Base-by-base conservation (phyloP, 768 basidiomycete genomes). In the Leccinum arenicola region DNA sequence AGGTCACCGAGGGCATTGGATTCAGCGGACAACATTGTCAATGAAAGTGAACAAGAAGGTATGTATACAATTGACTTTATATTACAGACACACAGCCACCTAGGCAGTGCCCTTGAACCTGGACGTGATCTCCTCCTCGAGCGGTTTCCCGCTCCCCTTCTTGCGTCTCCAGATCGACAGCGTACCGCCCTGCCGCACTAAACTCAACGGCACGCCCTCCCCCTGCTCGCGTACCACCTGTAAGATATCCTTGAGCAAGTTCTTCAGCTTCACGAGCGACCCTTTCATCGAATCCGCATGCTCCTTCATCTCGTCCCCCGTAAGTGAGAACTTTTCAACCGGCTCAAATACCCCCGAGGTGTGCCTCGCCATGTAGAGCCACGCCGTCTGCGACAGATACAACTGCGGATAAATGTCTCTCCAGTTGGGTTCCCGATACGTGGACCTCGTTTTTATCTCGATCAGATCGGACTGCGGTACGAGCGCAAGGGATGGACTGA, bases 1-100 rank as follows among this genome's bases (percentile, higher is more conserved):
- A 96, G 84, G 68, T 94, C 88, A 65, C 95, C 87, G 43, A 77
- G 64, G 45, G 73, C 74, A 72, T 92, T 86, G 43, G 86, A 79
- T 4, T 85, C 86, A 3, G 55, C 5, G 40, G 68, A 43, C 33
- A 57, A 14, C 60, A 68, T 47, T 9, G 17, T 40, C 38, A 17
- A 40, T 40, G 38, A 40, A 40, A 38, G 15, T 3, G 36, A 38
- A 38, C 36, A 38, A 38, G 36, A 38, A 14, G 2, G 29, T 29
- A 36, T 12, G 33, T 14, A 33, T 6, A 5, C 1, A 14, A 49
- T 8, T 29, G 8, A 29, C 8, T 29, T 29, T 23, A 23, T 23
- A 23, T 11, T 6, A 33, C 5, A 11, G 17, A 1, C 11, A 59
- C 66, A 67, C 63, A 56, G 66, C 66, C 64, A 69, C 45, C 15